Evolutionary conservation across 1,284 basidiomycete genomes (phyloP).

Genomic region (Ganoderma meredithae): DNA sequence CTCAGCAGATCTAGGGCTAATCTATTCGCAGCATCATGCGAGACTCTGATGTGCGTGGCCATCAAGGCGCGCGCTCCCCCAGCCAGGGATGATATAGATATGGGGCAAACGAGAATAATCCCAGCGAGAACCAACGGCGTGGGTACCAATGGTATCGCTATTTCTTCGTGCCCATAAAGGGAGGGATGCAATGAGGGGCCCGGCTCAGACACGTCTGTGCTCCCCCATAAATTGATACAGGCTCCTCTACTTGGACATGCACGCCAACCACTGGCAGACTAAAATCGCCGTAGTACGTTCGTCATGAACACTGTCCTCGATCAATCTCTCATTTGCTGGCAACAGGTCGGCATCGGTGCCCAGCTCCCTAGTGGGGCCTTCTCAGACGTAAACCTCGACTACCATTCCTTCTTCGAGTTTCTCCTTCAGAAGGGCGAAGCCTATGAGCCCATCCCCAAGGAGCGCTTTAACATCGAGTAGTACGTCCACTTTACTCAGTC

Average conservation of each 20-base stretch:
- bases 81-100: background rate
- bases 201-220: background rate
- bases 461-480: conserved; percentile 44
- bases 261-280: background rate
- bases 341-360: conserved; percentile 48
- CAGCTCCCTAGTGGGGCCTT: conserved; percentile 46
- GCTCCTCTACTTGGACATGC: background rate
- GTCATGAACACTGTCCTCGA: background rate
- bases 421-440: conserved; percentile 44
- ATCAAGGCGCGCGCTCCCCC: background rate
- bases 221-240: background rate
- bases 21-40: background rate
- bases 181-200: background rate
- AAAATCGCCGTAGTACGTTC: background rate
- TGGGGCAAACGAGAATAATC: background rate
- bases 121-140: background rate
- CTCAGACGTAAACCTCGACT: conserved; percentile 42
- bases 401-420: conserved; percentile 47
- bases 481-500: conserved; percentile 29
- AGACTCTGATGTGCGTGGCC: background rate
- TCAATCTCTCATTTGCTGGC: background rate
- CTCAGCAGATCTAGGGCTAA: background rate
- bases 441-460: conserved; percentile 45
- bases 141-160: background rate
- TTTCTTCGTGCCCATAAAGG: background rate